Conservation (phyloP, 257 asterid species). For the Cruciata laevipes region DNA sequence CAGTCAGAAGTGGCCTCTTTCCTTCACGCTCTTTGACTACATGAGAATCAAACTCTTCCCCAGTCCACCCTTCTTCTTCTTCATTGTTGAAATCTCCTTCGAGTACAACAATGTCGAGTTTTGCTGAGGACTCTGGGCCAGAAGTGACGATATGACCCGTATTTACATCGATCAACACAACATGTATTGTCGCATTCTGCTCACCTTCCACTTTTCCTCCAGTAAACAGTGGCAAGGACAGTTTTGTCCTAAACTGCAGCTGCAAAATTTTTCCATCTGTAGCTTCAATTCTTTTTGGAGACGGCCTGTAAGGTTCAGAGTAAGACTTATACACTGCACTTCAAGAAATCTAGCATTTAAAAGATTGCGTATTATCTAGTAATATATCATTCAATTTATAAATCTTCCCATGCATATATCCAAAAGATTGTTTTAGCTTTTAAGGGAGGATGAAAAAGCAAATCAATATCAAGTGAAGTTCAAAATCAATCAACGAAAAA, state of each 20-base stretch:
- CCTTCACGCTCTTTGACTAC: constrained; percentile 89
- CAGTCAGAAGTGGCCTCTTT: constrained; percentile 83
- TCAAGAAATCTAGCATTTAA: not conserved
- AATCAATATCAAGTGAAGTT: not conserved
- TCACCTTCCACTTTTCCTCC: constrained; percentile 94
- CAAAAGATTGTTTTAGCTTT: no score
- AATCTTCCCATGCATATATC: no score
- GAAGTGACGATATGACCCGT: constrained; percentile 61
- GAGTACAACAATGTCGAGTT: constrained; percentile 67
- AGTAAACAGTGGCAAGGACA: constrained; percentile 80
- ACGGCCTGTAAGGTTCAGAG: constrained; percentile 46
- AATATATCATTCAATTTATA: no score
- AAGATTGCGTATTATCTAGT: not conserved
- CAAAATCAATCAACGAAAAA: not conserved
- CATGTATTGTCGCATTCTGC: constrained; percentile 68
- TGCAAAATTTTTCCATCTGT: constrained; percentile 76
- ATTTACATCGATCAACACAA: constrained; percentile 65
- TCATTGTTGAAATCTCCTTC: constrained; percentile 90
- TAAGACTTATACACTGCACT: constrained; percentile 13
- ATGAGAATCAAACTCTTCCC: constrained; percentile 78
- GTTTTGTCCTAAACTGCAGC: constrained; percentile 76
- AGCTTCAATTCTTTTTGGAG: constrained; percentile 86
- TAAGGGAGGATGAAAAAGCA: not conserved
- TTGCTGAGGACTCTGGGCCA: constrained; percentile 71
- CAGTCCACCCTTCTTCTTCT: constrained; percentile 80